Conservation (phyloP, 306 rosid genomes). For the Castanopsis chinensis region DNA sequence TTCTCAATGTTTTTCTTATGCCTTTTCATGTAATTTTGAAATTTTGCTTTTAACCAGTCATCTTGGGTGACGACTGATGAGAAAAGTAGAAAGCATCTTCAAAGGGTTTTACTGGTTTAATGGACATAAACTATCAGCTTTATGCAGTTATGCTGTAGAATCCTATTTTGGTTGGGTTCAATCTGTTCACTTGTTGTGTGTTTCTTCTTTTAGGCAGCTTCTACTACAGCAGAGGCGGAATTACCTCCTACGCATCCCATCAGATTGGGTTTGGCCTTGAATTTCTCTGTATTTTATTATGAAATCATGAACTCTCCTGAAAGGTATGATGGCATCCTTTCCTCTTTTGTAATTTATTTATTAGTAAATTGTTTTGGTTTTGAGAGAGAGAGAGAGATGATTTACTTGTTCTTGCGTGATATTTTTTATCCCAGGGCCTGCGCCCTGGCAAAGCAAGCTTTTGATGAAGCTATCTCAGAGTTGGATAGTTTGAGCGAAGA, state of each 20-base stretch:
- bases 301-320: slow-evolving; percentile 33
- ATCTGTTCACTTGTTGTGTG: not conserved
- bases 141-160: not conserved
- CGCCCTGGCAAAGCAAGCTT: slow-evolving; percentile 65
- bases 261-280: slow-evolving; percentile 33
- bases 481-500: slow-evolving; percentile 49
- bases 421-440: slow-evolving; percentile 47
- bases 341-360: not conserved
- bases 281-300: slow-evolving; percentile 32
- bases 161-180: not conserved
- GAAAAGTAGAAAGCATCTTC: not conserved
- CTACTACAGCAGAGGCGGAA: slow-evolving; percentile 43
- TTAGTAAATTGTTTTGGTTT: not conserved
- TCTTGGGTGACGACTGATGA: too few species aligned
- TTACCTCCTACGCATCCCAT: slow-evolving; percentile 15
- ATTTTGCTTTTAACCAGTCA: not conserved
- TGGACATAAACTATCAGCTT: not conserved
- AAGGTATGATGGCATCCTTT: slow-evolving; percentile 10
- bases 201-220: slow-evolving; percentile 40
- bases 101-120: not conserved
- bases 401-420: slow-evolving; percentile 7
- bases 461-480: slow-evolving; percentile 69
- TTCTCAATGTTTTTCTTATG: not conserved
- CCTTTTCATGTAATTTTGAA: not conserved
- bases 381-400: not conserved